phyloP scores from a whole-genome alignment of 2,329 filamentous ascomycete genomes.

The Tolypocladium endophyticum region DNA sequence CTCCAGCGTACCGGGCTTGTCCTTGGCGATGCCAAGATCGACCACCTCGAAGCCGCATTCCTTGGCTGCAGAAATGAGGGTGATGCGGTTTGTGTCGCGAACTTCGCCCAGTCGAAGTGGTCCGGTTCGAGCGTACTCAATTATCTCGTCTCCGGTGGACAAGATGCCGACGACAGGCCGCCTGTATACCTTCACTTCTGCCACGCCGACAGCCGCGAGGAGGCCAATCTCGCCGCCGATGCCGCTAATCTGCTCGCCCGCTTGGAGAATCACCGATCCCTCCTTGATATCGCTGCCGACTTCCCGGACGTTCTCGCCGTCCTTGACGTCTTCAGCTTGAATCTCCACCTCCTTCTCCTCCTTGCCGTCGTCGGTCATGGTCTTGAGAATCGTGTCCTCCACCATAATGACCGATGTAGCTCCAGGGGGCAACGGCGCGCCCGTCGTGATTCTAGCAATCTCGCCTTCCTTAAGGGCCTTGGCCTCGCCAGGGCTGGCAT shows the following conservation, averaged over 20 bases:
- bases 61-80: constrained; percentile 65
- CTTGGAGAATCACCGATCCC: constrained; percentile 59
- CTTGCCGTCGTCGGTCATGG: constrained; percentile 63
- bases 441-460: constrained; percentile 87
- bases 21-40: constrained; percentile 77
- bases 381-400: constrained; percentile 75
- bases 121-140: constrained; percentile 56
- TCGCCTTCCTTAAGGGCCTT: constrained; percentile 58
- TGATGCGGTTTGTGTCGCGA: constrained; percentile 84
- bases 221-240: constrained; percentile 87
- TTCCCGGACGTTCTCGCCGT: constrained; percentile 83
- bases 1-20: constrained; percentile 65
- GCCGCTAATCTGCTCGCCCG: constrained; percentile 74
- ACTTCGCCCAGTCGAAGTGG: constrained; percentile 71
- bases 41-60: constrained; percentile 69
- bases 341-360: constrained; percentile 89
- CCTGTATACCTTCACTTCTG: constrained; percentile 60
- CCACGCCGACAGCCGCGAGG: constrained; percentile 72
- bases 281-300: constrained; percentile 76
- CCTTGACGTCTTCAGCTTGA: constrained; percentile 60
- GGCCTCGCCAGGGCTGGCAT: constrained; percentile 65
- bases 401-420: constrained; percentile 88
- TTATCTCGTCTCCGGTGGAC: constrained; percentile 91
- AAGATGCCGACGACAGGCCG: constrained; percentile 75
- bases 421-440: constrained; percentile 78